A percentile compares a stretch with the other conserved stretches of the same genome.
Conservation (phyloP, 2,329 filamentous ascomycete genomes). For the Aspergillus persii region DNA sequence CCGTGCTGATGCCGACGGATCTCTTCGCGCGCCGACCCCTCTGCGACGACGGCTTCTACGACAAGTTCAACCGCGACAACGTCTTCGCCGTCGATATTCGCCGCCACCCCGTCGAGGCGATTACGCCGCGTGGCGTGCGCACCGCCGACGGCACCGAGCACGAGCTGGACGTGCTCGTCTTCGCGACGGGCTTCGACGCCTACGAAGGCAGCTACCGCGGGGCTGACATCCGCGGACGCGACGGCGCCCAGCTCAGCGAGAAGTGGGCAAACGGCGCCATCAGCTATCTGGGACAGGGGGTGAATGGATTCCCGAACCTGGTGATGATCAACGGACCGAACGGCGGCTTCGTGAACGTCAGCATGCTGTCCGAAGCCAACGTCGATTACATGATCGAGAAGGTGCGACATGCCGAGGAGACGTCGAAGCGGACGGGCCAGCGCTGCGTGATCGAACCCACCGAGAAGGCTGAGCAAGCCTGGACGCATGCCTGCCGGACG, state of each 20-base stretch:
- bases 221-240: slow-evolving; percentile 34
- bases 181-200: slow-evolving; percentile 31
- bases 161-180: slow-evolving; percentile 26
- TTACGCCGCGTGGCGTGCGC: slow-evolving; percentile 37
- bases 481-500: not conserved
- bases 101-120: slow-evolving; percentile 10
- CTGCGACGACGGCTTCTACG: slow-evolving; percentile 21
- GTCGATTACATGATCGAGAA: slow-evolving; percentile 20
- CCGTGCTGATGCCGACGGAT: slow-evolving; percentile 22
- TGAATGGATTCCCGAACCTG: slow-evolving; percentile 45
- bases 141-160: slow-evolving; percentile 34
- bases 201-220: slow-evolving; percentile 37
- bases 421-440: not conserved
- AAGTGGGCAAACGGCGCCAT: slow-evolving; percentile 17
- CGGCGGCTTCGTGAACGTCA: slow-evolving; percentile 34
- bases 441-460: slow-evolving; percentile 10
- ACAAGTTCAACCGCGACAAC: slow-evolving; percentile 39
- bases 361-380: slow-evolving; percentile 30
- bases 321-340: slow-evolving; percentile 43
- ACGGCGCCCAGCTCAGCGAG: not conserved
- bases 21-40: slow-evolving; percentile 19
- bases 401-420: slow-evolving; percentile 2
- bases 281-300: slow-evolving; percentile 40
- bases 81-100: slow-evolving; percentile 45
- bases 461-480: not conserved